Evolutionary conservation across 305 asterid species (phyloP).

Genomic region (Andrographis paniculata): DNA sequence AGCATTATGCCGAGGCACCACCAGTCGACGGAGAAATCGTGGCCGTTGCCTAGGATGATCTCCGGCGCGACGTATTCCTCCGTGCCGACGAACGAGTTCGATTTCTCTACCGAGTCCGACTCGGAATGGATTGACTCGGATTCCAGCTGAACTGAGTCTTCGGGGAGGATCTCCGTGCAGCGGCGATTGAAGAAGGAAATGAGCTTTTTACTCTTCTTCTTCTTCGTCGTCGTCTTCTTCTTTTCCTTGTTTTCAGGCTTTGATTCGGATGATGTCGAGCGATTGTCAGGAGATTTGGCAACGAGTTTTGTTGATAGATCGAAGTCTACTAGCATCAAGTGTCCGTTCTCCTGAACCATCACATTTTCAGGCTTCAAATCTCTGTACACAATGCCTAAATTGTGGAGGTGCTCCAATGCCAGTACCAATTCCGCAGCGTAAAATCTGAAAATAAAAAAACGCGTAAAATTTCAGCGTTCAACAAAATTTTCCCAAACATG

Average conservation of each 20-base stretch:
- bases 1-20: constrained; percentile 84
- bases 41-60: constrained; percentile 75
- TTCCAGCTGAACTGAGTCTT: constrained; percentile 29
- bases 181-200: constrained; percentile 25
- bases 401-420: constrained; percentile 76
- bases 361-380: constrained; percentile 94
- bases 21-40: constrained; percentile 89
- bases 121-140: constrained; percentile 27
- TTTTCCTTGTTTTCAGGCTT: constrained; percentile 21
- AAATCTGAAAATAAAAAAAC: constrained; percentile 35
- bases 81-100: constrained; percentile 93
- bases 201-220: constrained; percentile 29
- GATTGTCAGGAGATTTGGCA: constrained; percentile 34
- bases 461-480: background rate
- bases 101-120: constrained; percentile 40
- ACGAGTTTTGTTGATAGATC: constrained; percentile 78
- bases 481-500: background rate
- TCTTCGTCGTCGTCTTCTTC: too few relatives aligned
- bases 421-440: constrained; percentile 85
- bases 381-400: constrained; percentile 71
- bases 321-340: constrained; percentile 80
- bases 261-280: constrained; percentile 19
- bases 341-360: constrained; percentile 83
- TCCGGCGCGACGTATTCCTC: constrained; percentile 95
- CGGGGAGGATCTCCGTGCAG: constrained; percentile 37